Evolutionary conservation across 495 filamentous ascomycete species (phyloP).

Genomic region (Evernia prunastri): DNA sequence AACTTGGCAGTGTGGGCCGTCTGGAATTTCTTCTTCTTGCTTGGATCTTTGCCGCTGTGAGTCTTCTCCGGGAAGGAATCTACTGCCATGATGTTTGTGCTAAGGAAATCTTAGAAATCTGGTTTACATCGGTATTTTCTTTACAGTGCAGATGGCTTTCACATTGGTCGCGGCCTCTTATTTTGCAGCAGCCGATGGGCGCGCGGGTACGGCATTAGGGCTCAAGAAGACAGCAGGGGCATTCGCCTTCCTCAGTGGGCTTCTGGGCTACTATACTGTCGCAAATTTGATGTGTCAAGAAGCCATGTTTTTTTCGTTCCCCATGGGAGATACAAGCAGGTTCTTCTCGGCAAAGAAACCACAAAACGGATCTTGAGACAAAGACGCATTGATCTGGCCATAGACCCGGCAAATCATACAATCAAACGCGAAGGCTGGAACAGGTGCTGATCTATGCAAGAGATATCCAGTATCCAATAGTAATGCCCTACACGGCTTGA

Average conservation of each 20-base stretch:
- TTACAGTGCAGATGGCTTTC: conserved; percentile 43
- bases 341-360: conserved; percentile 28
- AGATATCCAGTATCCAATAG: not conserved
- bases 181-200: conserved; percentile 41
- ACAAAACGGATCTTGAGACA: not conserved
- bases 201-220: conserved; percentile 29
- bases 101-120: conserved; percentile 31
- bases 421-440: not conserved
- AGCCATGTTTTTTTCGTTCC: conserved; percentile 35
- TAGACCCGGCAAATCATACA: not conserved
- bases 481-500: not conserved
- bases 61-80: not conserved
- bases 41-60: conserved; percentile 38
- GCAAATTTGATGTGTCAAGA: conserved; percentile 42
- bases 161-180: conserved; percentile 41
- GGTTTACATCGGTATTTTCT: conserved; percentile 44
- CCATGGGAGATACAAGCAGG: conserved; percentile 42
- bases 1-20: conserved; percentile 38
- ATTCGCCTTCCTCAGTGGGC: conserved; percentile 42
- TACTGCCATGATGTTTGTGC: not conserved
- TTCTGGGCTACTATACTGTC: conserved; percentile 46
- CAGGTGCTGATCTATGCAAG: not conserved
- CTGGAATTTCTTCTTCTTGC: conserved; percentile 42
- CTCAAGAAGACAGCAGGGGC: conserved; percentile 41
- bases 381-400: not conserved